phyloP scores from a whole-genome alignment of 1,139 yeast genomes.

The Arxiozyma heterogenica region DNA sequence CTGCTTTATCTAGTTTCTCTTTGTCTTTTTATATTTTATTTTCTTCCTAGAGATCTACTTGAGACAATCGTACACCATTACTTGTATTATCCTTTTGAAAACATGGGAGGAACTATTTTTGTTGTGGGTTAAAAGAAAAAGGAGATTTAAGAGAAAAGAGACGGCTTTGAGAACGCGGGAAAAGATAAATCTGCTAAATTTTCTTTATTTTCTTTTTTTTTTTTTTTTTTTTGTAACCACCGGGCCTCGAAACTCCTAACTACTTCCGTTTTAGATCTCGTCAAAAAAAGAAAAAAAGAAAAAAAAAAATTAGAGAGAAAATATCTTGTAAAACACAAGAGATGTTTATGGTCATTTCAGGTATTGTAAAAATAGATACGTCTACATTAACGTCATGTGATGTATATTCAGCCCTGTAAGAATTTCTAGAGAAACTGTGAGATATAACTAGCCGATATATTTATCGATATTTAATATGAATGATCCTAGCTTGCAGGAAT shows the following conservation, averaged over 20 bases:
- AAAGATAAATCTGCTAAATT: not conserved
- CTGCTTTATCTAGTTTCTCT: not conserved
- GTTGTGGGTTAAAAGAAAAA: not conserved
- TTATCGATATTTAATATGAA: not conserved
- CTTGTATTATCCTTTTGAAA: not conserved
- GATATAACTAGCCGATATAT: too few species aligned
- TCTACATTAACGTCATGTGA: not conserved
- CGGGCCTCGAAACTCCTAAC: too few species aligned
- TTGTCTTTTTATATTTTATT: too few species aligned
- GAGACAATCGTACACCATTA: not conserved
- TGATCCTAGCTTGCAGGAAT: not conserved
- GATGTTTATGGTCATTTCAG: not conserved
- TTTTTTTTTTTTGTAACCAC: too few species aligned
- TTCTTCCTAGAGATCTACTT: too few species aligned
- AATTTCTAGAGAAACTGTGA: not conserved
- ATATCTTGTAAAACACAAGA: too few species aligned
- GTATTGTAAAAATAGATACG: too few species aligned
- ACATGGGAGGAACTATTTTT: not conserved
- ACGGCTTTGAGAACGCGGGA: not conserved
- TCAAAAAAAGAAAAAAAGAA: too few species aligned
- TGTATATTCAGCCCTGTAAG: not conserved
- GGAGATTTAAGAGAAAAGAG: not conserved
- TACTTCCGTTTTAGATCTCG: not conserved
- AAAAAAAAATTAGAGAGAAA: not conserved
- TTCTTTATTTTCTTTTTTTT: too few species aligned